Percentiles rank a stretch among this genome's conserved stretches.
phyloP scores from a whole-genome alignment of 1,284 basidiomycete species.

The Rugosomyces carneus region DNA sequence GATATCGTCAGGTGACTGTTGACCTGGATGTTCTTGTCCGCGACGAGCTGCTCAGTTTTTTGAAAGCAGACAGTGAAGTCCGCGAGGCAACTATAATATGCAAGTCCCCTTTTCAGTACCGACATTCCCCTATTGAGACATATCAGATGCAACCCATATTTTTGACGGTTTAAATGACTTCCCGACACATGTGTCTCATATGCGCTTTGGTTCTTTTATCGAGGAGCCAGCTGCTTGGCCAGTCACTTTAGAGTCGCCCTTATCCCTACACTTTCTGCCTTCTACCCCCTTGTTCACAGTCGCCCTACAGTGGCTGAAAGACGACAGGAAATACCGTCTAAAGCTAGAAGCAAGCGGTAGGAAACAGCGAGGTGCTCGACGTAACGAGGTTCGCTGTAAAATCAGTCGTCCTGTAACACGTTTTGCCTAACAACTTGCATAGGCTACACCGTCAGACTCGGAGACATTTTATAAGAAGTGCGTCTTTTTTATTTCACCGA shows the following conservation, averaged over 20 bases:
- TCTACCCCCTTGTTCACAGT: slow-evolving; percentile 56
- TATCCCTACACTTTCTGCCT: slow-evolving; percentile 14
- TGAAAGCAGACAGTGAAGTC: slow-evolving; percentile 76
- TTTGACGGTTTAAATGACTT: slow-evolving; percentile 86
- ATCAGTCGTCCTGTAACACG: slow-evolving; percentile 2
- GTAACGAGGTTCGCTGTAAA: slow-evolving; percentile 43
- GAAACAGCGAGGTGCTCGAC: slow-evolving; percentile 66
- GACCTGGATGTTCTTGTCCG: slow-evolving; percentile 98
- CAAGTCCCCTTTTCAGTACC: slow-evolving; percentile 31
- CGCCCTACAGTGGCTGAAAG: slow-evolving; percentile 80
- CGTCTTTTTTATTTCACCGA: slow-evolving; percentile 19
- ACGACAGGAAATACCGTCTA: slow-evolving; percentile 66
- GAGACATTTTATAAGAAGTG: slow-evolving; percentile 89
- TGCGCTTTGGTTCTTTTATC: slow-evolving; percentile 76
- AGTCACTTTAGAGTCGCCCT: slow-evolving; percentile 22
- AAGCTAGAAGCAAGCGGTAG: slow-evolving; percentile 54
- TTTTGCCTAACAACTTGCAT: slow-evolving; percentile 1
- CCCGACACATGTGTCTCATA: slow-evolving; percentile 87
- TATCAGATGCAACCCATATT: slow-evolving; percentile 88
- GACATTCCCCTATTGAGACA: slow-evolving; percentile 6
- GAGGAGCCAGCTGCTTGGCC: slow-evolving; percentile 68
- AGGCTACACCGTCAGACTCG: slow-evolving; percentile 66
- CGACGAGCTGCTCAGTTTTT: slow-evolving; percentile 83
- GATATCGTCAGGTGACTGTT: slow-evolving; percentile 75
- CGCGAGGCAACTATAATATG: slow-evolving; percentile 90